Conservation (phyloP, 495 filamentous ascomycete species). For the Diplogelasinospora grovesii region DNA sequence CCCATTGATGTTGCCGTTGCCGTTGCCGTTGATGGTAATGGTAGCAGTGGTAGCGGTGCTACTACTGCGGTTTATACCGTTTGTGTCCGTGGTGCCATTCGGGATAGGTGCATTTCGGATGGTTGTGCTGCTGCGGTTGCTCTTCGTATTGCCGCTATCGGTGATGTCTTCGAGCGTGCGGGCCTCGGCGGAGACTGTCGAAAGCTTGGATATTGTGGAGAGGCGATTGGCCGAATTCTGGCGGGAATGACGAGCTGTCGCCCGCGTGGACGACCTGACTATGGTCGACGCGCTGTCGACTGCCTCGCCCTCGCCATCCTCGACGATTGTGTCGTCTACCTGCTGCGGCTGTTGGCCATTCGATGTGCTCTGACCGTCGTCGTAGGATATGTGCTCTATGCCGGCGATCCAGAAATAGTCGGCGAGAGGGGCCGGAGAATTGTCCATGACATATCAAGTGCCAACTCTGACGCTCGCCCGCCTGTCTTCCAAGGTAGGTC, state of each 20-base stretch:
- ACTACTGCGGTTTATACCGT: constrained; percentile 2
- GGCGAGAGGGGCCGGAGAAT: constrained; percentile 73
- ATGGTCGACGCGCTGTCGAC: constrained; percentile 23
- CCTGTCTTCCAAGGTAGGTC: too few species aligned
- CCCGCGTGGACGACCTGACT: constrained; percentile 36
- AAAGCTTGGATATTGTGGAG: constrained; percentile 58
- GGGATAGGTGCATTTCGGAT: constrained; percentile 52
- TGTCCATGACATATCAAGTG: constrained; percentile 48
- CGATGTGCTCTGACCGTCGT: constrained; percentile 29
- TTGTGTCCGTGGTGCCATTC: constrained; percentile 11
- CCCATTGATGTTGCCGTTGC: constrained; percentile 18
- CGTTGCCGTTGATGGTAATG: constrained; percentile 9
- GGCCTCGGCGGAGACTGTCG: constrained; percentile 37
- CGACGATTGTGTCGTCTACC: constrained; percentile 73
- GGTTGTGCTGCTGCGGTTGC: constrained; percentile 84
- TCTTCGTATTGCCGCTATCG: constrained; percentile 60
- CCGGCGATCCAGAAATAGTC: constrained; percentile 99
- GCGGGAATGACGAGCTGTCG: constrained; percentile 52
- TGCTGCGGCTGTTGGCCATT: constrained; percentile 15
- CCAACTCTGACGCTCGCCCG: too few species aligned
- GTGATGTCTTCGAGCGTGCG: constrained; percentile 51
- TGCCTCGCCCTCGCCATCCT: constrained; percentile 57
- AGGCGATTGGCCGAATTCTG: constrained; percentile 61
- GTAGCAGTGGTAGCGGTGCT: constrained; percentile 7
- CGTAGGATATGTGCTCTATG: constrained; percentile 65